A percentile compares a stretch with the other conserved stretches of the same genome.
Evolutionary conservation across 176 grass and related monocot genomes (phyloP).

Genomic region (Cenchrus americanus): DNA sequence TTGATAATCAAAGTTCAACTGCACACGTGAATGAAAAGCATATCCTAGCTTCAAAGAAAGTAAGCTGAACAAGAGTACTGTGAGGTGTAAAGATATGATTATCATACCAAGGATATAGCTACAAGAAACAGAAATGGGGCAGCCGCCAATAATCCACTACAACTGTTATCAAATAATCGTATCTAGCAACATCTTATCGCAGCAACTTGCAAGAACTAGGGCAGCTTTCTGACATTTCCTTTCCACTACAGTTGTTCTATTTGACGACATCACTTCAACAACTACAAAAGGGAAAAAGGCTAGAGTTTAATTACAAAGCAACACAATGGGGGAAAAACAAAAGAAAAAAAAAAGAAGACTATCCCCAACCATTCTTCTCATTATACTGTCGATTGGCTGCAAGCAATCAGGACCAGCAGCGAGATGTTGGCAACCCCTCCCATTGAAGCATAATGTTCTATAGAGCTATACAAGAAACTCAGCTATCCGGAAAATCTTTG

Average conservation of each 20-base stretch:
- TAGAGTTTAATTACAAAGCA: slow-evolving; percentile 58
- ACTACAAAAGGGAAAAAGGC: slow-evolving; percentile 20
- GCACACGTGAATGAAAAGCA: not conserved
- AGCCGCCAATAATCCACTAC: not conserved
- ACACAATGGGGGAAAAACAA: not conserved
- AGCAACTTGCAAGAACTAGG: slow-evolving; percentile 44
- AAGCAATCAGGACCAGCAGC: slow-evolving; percentile 45
- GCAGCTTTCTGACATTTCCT: slow-evolving; percentile 5
- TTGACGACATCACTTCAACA: slow-evolving; percentile 30
- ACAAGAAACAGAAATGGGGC: not conserved
- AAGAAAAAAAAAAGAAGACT: slow-evolving; percentile 14
- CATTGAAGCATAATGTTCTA: slow-evolving; percentile 42
- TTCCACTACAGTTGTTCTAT: slow-evolving; percentile 48
- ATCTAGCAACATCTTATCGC: slow-evolving; percentile 28
- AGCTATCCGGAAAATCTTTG: slow-evolving; percentile 50
- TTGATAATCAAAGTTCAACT: not conserved
- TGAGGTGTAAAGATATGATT: not conserved
- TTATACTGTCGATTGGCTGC: slow-evolving; percentile 41
- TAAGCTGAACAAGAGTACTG: not conserved
- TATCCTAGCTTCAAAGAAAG: not conserved
- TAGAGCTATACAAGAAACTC: slow-evolving; percentile 64
- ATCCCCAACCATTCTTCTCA: slow-evolving; percentile 40
- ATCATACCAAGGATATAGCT: not conserved
- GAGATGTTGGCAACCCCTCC: slow-evolving; percentile 45
- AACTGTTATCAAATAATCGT: slow-evolving; percentile 25